These are phyloP conservation scores for Alternaria infectoria DNA, from an alignment of 2,329 filamentous ascomycete genomes.

Conservation along the genomic window DNA sequence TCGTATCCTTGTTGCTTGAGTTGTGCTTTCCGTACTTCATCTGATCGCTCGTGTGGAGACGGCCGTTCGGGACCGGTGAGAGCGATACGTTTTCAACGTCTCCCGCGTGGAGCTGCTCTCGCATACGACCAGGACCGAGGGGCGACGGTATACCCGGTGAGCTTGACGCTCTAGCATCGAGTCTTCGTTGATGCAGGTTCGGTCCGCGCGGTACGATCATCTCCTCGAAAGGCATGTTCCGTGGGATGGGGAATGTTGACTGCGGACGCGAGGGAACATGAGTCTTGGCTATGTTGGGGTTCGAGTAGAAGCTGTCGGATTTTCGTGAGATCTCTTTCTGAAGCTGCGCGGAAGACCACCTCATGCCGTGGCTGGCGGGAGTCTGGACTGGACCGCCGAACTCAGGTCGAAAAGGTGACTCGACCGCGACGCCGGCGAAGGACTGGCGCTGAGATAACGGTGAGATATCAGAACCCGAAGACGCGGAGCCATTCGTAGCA, in stretches of 20 bases:
- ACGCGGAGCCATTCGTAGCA: background rate
- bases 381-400: background rate
- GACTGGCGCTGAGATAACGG: background rate
- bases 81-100: background rate
- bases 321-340: too few species aligned
- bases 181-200: background rate
- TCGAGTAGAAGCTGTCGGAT: too few species aligned
- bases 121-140: background rate
- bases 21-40: background rate
- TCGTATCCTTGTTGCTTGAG: background rate
- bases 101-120: background rate
- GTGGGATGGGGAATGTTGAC: background rate
- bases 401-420: background rate
- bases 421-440: background rate
- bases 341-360: too few species aligned
- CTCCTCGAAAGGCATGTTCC: background rate
- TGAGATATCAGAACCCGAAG: background rate
- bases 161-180: background rate
- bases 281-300: too few species aligned
- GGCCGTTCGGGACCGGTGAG: background rate
- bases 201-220: background rate
- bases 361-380: background rate
- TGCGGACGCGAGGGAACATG: too few species aligned
- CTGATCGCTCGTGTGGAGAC: background rate
- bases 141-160: conserved; percentile 1